Evolutionary conservation across 805 yeast species (phyloP), one percentile per base, ranked within the genome.

Genomic region (Yarrowia sp.): DNA sequence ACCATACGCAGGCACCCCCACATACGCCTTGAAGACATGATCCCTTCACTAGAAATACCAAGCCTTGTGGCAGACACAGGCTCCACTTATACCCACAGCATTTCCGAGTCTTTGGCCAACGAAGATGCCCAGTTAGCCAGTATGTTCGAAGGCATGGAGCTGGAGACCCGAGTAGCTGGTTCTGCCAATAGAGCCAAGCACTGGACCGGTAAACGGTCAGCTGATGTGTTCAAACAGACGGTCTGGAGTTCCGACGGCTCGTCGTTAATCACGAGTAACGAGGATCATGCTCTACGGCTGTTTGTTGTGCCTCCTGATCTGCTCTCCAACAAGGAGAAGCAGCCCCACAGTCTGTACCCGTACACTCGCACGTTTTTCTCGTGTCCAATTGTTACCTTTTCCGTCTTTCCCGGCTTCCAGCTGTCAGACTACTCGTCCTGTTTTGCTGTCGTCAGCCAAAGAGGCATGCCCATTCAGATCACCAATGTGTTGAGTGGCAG

Each of bases 231-330:
- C 63, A 66, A 69, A 36, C 66, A 56, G 42, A 52, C 52, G 11
- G 35, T 49, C 1, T 73, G 75, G 75, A 73, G 74, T 12, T 69
- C 74, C 3, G 75, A 73, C 46, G 75, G 75, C 2, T 71, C 74
- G n/a, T 53, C 70, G 8, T 22, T 73, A 7, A 63, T 73, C 43
- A 67, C 75, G 8, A 63, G 40, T 16, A 69, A 61, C 52, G 74
- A 72, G 32, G 75, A 73, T 43, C 49, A 63, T 11, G 70, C 70
- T 3, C 32, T 73, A 3, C 45, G 75, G 35, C 58, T 72, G 35
- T 71, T 72, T 56, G 70, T 73, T 15, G 65, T 52, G 1, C 74
- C 73, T 8, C 73, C 72, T 1, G 71, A 70, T 49, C 49, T 73
- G 7, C 67, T 73, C 12, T 69, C 68, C 8, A 35, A 41, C 50